A percentile compares a stretch with the other conserved stretches of the same genome.
Evolutionary conservation across 2,329 filamentous ascomycete species (phyloP).

Genomic region (Tolypocladium capitatum): DNA sequence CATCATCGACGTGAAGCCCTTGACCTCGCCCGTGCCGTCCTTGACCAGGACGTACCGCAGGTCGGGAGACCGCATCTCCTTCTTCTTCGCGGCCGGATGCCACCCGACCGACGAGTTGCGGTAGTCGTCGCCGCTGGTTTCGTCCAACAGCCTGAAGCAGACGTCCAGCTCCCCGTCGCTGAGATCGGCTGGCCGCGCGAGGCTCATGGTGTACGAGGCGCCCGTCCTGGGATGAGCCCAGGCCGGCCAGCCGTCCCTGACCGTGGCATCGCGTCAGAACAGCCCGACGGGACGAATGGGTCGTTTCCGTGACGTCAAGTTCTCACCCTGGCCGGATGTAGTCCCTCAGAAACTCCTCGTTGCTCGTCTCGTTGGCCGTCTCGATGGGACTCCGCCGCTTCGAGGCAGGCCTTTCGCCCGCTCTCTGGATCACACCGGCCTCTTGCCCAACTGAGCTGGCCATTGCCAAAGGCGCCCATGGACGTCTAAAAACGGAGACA

Average conservation of each 20-base stretch:
- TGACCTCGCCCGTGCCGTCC: slow-evolving; percentile 17
- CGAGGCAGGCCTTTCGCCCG: background rate
- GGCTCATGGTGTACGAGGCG: slow-evolving; percentile 26
- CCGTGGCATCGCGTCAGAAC: background rate
- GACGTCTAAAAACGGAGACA: background rate
- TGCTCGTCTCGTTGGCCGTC: slow-evolving; percentile 30
- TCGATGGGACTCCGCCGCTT: slow-evolving; percentile 25
- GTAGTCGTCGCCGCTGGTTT: slow-evolving; percentile 53
- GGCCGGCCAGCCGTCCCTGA: slow-evolving; percentile 13
- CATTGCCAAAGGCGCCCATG: background rate
- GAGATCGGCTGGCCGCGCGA: slow-evolving; percentile 28
- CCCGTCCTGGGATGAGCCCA: slow-evolving; percentile 40
- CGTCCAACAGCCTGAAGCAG: slow-evolving; percentile 45
- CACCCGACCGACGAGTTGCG: slow-evolving; percentile 48
- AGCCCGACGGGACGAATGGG: background rate
- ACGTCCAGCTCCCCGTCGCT: slow-evolving; percentile 30
- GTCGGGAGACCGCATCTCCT: slow-evolving; percentile 55
- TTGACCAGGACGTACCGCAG: slow-evolving; percentile 57
- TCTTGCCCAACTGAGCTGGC: background rate
- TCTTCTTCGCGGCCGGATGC: slow-evolving; percentile 45
- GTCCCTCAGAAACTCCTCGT: slow-evolving; percentile 33
- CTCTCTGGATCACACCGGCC: background rate
- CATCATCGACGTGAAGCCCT: slow-evolving; percentile 55
- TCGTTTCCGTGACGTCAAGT: background rate
- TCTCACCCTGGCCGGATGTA: slow-evolving; percentile 35